phyloP scores from a whole-genome alignment of 805 yeast genomes.

The Kockiozyma suomiensis region DNA sequence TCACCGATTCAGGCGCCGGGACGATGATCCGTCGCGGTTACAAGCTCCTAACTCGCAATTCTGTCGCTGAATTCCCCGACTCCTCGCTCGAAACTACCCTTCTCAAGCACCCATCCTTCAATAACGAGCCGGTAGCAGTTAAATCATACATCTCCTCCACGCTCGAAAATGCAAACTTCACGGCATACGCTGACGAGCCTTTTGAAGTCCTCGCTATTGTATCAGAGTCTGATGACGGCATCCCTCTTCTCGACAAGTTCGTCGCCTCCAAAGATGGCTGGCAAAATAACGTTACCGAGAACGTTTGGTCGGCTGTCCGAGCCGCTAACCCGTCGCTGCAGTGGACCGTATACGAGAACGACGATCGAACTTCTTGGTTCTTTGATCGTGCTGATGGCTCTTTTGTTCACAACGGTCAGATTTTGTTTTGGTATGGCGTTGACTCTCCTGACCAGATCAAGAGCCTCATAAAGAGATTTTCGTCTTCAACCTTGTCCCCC shows the following conservation, averaged over 20 bases:
- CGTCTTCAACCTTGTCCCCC: slow-evolving; percentile 1
- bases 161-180: slow-evolving; percentile 64
- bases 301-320: slow-evolving; percentile 79
- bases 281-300: slow-evolving; percentile 96
- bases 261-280: slow-evolving; percentile 88
- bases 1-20: slow-evolving; percentile 99
- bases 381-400: slow-evolving; percentile 94
- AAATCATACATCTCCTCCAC: slow-evolving; percentile 73
- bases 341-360: slow-evolving; percentile 91
- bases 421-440: slow-evolving; percentile 94
- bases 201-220: slow-evolving; percentile 92
- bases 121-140: slow-evolving; percentile 69
- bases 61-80: slow-evolving; percentile 62
- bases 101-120: slow-evolving; percentile 72
- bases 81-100: slow-evolving; percentile 77
- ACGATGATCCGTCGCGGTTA: slow-evolving; percentile 97
- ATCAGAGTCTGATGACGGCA: slow-evolving; percentile 49
- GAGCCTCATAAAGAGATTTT: slow-evolving; percentile 16
- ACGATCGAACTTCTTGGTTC: slow-evolving; percentile 87
- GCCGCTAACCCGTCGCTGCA: slow-evolving; percentile 73
- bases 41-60: slow-evolving; percentile 67
- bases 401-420: slow-evolving; percentile 82
- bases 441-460: slow-evolving; percentile 32
- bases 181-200: slow-evolving; percentile 93
- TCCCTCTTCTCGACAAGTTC: slow-evolving; percentile 81